Evolutionary conservation across 495 filamentous ascomycete genomes (phyloP), one percentile per base, ranked within the genome.

Genomic region (Xeromyces bisporus): DNA sequence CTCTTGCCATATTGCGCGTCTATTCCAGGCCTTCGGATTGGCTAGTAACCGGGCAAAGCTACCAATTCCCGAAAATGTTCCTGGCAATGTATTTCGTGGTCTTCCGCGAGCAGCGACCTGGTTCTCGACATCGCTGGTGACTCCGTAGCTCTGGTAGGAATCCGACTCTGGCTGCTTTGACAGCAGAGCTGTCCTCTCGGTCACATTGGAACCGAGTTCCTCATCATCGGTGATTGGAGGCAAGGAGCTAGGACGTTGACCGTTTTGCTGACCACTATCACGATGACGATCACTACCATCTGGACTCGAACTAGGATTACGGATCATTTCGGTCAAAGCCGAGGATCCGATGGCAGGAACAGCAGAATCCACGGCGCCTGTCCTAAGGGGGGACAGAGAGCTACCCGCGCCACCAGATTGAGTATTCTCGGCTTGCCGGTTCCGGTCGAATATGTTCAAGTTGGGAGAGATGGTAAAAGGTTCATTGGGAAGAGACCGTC

Each of bases 11-110:
- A 89, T 56, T 0, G 64, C 54, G 27, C 58, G 66, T 28, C 55
- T 58, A 48, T 85, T 59, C 82, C 84, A 94, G 24, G 58, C 55
- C 44, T 80, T 84, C 2, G 80, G 77, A 37, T 73, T 69, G 0
- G 40, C 16, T 2, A 65, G 25, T 9, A 39, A 31, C 7, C 47
- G 44, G 16, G 49, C 40, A 26, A 35, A 43, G 20, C 39, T 42
- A 6, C 43, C 43, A 13, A 44, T 32, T 18, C 37, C 54, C 24
- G 44, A 44, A 37, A 46, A 36, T 3, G 45, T 38, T 3, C 38
- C 39, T 10, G 35, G 29, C 15, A 55, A 26, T n/a, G 34, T 18
- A 24, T 33, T 42, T 7, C 33, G 24, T 18, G 39, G 27, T 16
- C 38, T 38, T 15, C 28, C 38, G 6, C 31, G 12, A 6, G 36